phyloP scores from a whole-genome alignment of 768 basidiomycete species.

The Coprinopsis sp. region DNA sequence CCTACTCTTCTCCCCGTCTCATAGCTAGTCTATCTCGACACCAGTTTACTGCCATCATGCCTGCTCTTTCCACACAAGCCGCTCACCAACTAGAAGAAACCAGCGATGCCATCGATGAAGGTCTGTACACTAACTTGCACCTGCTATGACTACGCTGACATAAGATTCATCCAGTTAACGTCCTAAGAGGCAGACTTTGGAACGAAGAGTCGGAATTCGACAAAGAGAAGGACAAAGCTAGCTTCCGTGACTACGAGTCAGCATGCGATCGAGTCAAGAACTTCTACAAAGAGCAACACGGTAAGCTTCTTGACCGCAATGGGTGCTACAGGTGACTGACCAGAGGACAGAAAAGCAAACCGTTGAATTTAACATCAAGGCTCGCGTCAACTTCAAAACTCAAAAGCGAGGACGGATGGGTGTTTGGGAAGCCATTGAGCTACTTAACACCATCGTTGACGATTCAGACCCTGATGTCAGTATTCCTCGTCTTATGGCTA shows the following conservation, averaged over 20 bases:
- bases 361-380: slow-evolving; percentile 75
- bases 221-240: slow-evolving; percentile 56
- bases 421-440: slow-evolving; percentile 83
- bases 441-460: slow-evolving; percentile 82
- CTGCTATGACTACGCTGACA: too few species aligned
- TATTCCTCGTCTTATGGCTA: slow-evolving; percentile 7
- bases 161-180: slow-evolving; percentile 51
- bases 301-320: slow-evolving; percentile 28
- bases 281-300: slow-evolving; percentile 78
- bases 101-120: slow-evolving; percentile 47
- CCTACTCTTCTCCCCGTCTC: not conserved
- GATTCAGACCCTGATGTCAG: slow-evolving; percentile 87
- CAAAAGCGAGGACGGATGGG: slow-evolving; percentile 71
- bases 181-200: slow-evolving; percentile 59
- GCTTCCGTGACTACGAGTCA: slow-evolving; percentile 68
- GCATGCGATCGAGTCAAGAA: slow-evolving; percentile 76
- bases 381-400: slow-evolving; percentile 69
- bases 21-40: not conserved
- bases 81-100: slow-evolving; percentile 38
- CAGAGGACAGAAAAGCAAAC: slow-evolving; percentile 72
- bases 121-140: slow-evolving; percentile 18
- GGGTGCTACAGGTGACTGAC: not conserved
- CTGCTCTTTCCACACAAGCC: slow-evolving; percentile 20
- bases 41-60: not conserved
- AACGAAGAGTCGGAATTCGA: slow-evolving; percentile 56